Evolutionary conservation across 345 rosid genomes (phyloP).

Genomic region (Melaleuca alternifolia): DNA sequence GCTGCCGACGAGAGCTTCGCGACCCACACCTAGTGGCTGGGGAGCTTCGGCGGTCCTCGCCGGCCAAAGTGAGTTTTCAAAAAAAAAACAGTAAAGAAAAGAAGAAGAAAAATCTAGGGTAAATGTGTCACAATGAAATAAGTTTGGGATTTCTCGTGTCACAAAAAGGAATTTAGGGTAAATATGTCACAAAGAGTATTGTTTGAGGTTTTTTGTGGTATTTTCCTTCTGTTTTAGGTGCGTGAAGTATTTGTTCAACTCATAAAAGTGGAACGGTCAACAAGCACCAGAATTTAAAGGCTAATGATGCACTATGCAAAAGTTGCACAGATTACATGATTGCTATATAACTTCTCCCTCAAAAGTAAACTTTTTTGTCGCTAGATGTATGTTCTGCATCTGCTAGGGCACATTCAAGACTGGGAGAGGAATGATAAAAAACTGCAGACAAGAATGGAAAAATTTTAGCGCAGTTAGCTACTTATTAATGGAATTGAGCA

Average conservation of each 20-base stretch:
- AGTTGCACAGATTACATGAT: neutral
- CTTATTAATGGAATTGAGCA: neutral
- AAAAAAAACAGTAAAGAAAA: too few species aligned
- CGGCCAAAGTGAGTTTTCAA: too few species aligned
- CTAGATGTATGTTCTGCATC: neutral
- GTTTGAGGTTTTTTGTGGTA: too few species aligned
- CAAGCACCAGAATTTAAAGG: neutral
- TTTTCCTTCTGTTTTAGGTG: too few species aligned
- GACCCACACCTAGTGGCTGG: too few species aligned
- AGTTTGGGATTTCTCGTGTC: too few species aligned
- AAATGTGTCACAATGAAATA: too few species aligned
- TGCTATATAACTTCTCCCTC: neutral
- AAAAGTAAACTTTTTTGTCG: neutral
- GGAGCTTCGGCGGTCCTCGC: too few species aligned
- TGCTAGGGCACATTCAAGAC: neutral
- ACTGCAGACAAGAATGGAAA: neutral
- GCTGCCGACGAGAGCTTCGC: too few species aligned
- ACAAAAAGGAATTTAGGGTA: too few species aligned
- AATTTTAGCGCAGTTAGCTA: neutral
- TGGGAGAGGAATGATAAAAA: neutral
- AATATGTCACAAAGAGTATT: too few species aligned
- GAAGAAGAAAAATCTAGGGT: too few species aligned
- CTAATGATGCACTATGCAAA: neutral
- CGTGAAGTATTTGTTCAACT: neutral
- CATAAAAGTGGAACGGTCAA: neutral